Percentiles rank a stretch among this genome's conserved stretches.
phyloP scores from a whole-genome alignment of 176 grass and related monocot species.

The Cenchrus purpureus region DNA sequence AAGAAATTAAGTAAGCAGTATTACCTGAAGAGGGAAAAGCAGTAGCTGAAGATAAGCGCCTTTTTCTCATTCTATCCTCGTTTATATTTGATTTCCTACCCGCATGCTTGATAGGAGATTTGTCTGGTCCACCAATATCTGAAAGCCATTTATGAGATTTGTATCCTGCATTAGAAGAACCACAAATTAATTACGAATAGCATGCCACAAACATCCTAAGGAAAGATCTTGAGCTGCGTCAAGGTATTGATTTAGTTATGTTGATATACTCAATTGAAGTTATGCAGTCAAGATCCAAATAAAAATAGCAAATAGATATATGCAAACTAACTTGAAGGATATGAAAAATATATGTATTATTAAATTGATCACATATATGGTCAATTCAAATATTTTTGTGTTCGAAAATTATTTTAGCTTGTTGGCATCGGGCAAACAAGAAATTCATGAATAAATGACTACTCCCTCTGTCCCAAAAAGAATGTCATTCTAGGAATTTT shows the following conservation, averaged over 20 bases:
- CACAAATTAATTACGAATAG: conserved; percentile 25
- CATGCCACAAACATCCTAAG: conserved; percentile 2
- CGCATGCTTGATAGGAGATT: conserved; percentile 53
- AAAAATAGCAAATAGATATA: conserved; percentile 30
- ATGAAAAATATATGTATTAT: conserved; percentile 29
- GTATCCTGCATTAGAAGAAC: conserved; percentile 65
- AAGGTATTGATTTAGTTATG: not conserved
- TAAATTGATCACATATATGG: conserved; percentile 7
- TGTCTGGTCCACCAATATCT: conserved; percentile 47
- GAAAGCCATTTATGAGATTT: conserved; percentile 58
- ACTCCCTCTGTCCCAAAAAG: no score
- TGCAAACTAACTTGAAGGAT: conserved; percentile 30
- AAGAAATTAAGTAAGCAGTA: conserved; percentile 30
- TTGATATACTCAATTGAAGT: conserved; percentile 8
- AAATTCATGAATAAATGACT: not conserved
- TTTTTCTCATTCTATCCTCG: conserved; percentile 55
- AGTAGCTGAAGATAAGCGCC: conserved; percentile 50
- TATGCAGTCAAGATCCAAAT: conserved; percentile 15
- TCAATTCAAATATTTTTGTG: conserved; percentile 30
- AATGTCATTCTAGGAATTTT: no score
- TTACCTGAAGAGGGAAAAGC: conserved; percentile 54
- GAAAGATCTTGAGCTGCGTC: conserved; percentile 11
- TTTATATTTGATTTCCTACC: conserved; percentile 59
- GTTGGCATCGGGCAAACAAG: conserved; percentile 3
- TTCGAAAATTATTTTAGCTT: conserved; percentile 9